Base-by-base conservation (phyloP, 2,329 filamentous ascomycete genomes). In the Talaromyces verruculosus region DNA sequence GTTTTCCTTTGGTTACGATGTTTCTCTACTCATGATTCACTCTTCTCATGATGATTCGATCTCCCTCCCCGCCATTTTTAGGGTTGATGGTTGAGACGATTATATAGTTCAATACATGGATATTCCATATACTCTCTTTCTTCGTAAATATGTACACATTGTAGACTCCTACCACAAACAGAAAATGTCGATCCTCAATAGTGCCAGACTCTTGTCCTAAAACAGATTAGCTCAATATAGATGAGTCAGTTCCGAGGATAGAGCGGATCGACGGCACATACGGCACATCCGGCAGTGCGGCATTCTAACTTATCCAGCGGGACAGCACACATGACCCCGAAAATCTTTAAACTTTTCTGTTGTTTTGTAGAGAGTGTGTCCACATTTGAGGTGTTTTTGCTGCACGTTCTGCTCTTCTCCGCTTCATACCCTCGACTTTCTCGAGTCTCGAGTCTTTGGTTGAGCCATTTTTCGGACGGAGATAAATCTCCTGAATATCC, bases 71-170 rank as follows among this genome's bases (percentile, higher is more conserved):
- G n/a, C 17, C 43, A 47, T 33, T 11, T 17, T 28, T 3, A 49
- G 47, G 59, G 59, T 37, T 51, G 22, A 58, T 19, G 62, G 62
- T 64, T 22, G 51, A 64, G 62, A 64, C 62, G 62, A 33, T 5
- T 60, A 60, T 30, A 43, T 60, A 60, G 22, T 11, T 43, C 37
- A 37, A 57, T 37, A 33, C 17, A 55, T 35, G 51, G n/a, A 57
- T 57, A 25, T 37, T 37, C 33, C 53, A 57, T 22, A 57, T 35
- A 19, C 15, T 17, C 19, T 1, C n/a, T 15, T 3, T 55, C 30
- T 37, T 2, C 17, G 6, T 33, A 11, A 2, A 19, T 13, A 6
- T n/a, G n/a, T n/a, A n/a, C n/a, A n/a, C n/a, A n/a, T n/a, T 22
- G 28, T 37, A 33, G 33, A 58, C 8, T 22, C 13, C 4, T n/a